Evolutionary conservation across 495 filamentous ascomycete genomes (phyloP).

Genomic region (Penicillium coffeae): DNA sequence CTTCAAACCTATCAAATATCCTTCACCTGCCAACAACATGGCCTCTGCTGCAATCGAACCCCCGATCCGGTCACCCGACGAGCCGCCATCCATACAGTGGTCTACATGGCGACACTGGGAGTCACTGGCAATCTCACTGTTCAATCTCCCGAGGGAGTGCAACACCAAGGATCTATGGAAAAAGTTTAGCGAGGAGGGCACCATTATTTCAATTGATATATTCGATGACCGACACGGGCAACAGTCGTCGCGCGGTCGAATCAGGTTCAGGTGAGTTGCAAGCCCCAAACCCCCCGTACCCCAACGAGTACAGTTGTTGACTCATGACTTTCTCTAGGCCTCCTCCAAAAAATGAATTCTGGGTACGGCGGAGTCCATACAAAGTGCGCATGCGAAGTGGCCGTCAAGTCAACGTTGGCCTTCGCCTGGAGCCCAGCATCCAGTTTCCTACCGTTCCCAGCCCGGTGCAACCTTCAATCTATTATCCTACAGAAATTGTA

Average conservation of each 20-base stretch:
- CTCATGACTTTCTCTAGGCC: constrained; percentile 25
- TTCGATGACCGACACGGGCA: constrained; percentile 33
- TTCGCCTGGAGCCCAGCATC: background rate
- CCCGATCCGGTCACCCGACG: background rate
- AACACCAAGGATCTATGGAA: constrained; percentile 35
- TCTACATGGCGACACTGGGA: constrained; percentile 36
- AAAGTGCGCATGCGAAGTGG: constrained; percentile 22
- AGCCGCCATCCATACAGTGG: background rate
- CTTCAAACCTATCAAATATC: too few species aligned
- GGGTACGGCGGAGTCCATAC: constrained; percentile 27
- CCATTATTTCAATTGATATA: constrained; percentile 41
- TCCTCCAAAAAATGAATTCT: constrained; percentile 38
- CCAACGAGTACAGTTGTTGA: background rate
- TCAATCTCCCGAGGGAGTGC: constrained; percentile 27
- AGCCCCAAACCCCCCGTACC: background rate
- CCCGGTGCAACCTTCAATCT: constrained; percentile 22
- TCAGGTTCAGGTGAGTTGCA: constrained; percentile 45
- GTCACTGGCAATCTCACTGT: constrained; percentile 34
- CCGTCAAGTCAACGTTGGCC: constrained; percentile 1
- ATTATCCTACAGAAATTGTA: constrained; percentile 30
- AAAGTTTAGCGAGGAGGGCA: constrained; percentile 38
- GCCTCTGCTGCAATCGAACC: background rate
- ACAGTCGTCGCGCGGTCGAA: constrained; percentile 22
- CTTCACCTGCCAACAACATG: too few species aligned
- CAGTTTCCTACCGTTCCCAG: constrained; percentile 14